Percentiles rank a stretch among this genome's conserved stretches.
phyloP scores from a whole-genome alignment of 148 eudicot species.

The Beta vulgaris region DNA sequence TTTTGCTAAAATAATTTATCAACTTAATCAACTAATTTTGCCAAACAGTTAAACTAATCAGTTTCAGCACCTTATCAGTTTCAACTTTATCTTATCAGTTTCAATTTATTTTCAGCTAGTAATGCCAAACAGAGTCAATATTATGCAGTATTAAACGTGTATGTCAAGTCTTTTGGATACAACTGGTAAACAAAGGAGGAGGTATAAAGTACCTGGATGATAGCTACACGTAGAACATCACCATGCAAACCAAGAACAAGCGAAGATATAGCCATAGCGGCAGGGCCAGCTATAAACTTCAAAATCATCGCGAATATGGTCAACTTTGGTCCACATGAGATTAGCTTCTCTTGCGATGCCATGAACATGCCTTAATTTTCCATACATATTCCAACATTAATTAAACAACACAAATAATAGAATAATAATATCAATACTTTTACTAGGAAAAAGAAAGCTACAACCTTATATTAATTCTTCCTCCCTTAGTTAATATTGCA shows the following conservation, averaged over 20 bases:
- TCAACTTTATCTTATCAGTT: too few relatives aligned
- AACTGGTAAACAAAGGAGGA: background rate
- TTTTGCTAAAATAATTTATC: too few relatives aligned
- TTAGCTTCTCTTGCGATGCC: constrained; percentile 76
- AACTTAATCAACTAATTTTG: too few relatives aligned
- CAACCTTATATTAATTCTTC: too few relatives aligned
- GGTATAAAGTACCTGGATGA: constrained; percentile 57
- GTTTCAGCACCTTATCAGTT: too few relatives aligned
- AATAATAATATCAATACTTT: background rate
- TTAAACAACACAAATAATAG: too few relatives aligned
- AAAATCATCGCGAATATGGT: constrained; percentile 60
- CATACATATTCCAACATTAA: background rate
- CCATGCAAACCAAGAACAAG: constrained; percentile 62
- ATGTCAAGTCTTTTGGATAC: background rate
- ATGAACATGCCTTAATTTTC: constrained; percentile 67
- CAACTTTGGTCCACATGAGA: constrained; percentile 61
- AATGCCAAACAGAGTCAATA: too few relatives aligned
- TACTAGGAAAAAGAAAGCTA: background rate
- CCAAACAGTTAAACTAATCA: too few relatives aligned
- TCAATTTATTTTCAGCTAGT: too few relatives aligned
- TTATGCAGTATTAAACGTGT: background rate
- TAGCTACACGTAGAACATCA: constrained; percentile 58
- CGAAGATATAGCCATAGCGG: constrained; percentile 57
- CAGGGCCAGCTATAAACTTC: constrained; percentile 70
- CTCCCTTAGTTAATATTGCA: too few relatives aligned